These are phyloP conservation scores for Verbascum thapsus DNA, from an alignment of 257 asterid species.

Conservation along the genomic window DNA sequence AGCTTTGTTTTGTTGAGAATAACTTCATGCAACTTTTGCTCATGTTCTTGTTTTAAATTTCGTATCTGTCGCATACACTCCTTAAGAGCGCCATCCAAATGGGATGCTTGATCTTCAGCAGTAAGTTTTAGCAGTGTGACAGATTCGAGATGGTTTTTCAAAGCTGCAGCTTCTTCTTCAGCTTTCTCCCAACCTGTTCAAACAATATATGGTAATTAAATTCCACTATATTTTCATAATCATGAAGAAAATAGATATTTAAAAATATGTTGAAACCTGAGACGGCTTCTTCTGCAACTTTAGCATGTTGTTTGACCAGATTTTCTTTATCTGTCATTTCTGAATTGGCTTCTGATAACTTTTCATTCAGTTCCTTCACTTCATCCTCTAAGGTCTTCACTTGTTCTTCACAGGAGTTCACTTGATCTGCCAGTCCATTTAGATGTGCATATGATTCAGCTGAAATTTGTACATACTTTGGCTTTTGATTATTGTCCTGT, in stretches of 20 bases:
- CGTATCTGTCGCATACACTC: conserved; percentile 94
- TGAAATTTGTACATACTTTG: conserved; percentile 83
- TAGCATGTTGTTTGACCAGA: conserved; percentile 90
- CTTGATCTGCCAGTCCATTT: conserved; percentile 88
- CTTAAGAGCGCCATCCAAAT: conserved; percentile 91
- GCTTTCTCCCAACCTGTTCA: conserved; percentile 99
- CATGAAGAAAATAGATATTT: conserved; percentile 16
- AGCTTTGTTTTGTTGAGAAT: conserved; percentile 64
- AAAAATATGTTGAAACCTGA: conserved; percentile 58
- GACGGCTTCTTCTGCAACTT: conserved; percentile 98
- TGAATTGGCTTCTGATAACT: conserved; percentile 66
- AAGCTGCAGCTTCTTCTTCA: conserved; percentile 83
- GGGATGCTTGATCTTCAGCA: conserved; percentile 84
- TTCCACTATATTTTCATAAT: conserved; percentile 4
- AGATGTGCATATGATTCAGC: conserved; percentile 81
- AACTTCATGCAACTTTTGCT: conserved; percentile 64
- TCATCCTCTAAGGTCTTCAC: conserved; percentile 71
- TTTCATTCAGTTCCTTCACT: conserved; percentile 72
- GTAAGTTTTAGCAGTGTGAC: conserved; percentile 84
- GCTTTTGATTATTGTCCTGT: conserved; percentile 62
- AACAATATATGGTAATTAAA: conserved; percentile 20
- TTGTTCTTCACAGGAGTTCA: conserved; percentile 61
- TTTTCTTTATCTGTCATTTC: conserved; percentile 78
- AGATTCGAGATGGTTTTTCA: conserved; percentile 86
- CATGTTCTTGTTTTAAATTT: conserved; percentile 87